Base-by-base conservation (phyloP, 2,329 filamentous ascomycete species). In the Aaosphaeria pasadenensis region DNA sequence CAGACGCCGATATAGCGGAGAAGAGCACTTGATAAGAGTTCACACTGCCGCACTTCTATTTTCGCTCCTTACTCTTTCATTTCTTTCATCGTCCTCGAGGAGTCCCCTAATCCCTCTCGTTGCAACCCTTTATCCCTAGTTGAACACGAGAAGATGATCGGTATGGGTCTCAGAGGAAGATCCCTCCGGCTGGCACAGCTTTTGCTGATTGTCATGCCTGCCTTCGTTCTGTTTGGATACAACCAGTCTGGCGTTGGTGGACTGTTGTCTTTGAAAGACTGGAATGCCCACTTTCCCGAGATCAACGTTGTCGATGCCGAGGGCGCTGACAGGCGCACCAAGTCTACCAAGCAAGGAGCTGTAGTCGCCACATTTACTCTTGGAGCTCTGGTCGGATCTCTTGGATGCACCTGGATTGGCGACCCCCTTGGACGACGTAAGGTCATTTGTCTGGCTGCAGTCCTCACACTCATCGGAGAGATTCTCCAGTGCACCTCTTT, bases 161-260 rank as follows among this genome's bases (percentile, higher is more conserved):
- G 17, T 24, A 36, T 36, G 39, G 17, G 9, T 28, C 46, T 57
- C 40, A 51, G 41, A 11, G 65, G 65, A 50, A 60, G 60, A 45
- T 49, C 59, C 6, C 59, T 69, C 28, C 58, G 59, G 48, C 53
- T 53, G 45, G 57, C 58, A 32, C 65, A 71, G 56, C 65, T 71
- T 28, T 44, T 70, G 51, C 57, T 72, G 40, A 64, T 73, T 35
- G 70, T 71, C 46, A 49, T 68, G 41, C 71, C 71, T 5, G 60
- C 71, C 13, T 78, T 77, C 50, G 71, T 77, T 46, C 66, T 76
- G 42, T 79, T 77, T 54, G 77, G 77, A 45, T 80, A 79, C 67
- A 79, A 80, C 57, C 75, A 79, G 56, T 73, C 74, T 43, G 74
- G 74, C 42, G 69, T 75, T n/a, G 76, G 76, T 40, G 75, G 76